Evolutionary conservation across 768 basidiomycete species (phyloP).

Genomic region (Hydnum rufescens): DNA sequence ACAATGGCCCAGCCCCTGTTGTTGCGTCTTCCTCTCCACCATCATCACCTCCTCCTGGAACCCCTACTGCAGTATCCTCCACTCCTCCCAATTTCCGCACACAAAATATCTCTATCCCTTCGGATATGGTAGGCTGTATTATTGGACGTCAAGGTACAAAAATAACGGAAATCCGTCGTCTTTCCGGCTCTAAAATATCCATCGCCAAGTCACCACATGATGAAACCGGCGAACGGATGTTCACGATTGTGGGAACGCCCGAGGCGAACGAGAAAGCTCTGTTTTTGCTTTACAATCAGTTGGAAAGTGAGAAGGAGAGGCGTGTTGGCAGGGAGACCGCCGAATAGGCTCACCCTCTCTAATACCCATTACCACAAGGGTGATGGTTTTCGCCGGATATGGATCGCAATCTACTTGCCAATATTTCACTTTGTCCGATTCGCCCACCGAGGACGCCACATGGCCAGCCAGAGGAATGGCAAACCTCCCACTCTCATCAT

Average conservation of each 20-base stretch:
- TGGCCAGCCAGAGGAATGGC: too few species aligned
- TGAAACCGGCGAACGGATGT: constrained; percentile 98
- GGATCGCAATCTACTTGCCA: too few species aligned
- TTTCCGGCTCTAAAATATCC: constrained; percentile 93
- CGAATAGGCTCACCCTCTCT: too few species aligned
- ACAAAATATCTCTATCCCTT: constrained; percentile 97
- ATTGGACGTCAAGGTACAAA: constrained; percentile 94
- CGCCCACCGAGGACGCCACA: too few species aligned
- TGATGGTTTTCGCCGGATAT: too few species aligned
- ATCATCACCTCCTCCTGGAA: constrained; percentile 17
- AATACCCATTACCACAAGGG: too few species aligned
- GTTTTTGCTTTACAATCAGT: constrained; percentile 82
- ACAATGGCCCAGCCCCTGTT: not conserved
- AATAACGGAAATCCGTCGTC: constrained; percentile 96
- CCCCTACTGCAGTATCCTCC: constrained; percentile 5
- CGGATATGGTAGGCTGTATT: constrained; percentile 94
- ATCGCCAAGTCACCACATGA: constrained; percentile 99
- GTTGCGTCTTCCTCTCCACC: not conserved
- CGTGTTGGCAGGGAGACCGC: constrained; percentile 53
- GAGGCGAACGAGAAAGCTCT: constrained; percentile 96
- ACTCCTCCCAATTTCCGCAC: constrained; percentile 60
- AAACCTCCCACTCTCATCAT: too few species aligned
- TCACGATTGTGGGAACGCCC: constrained; percentile 91
- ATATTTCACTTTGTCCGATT: too few species aligned
- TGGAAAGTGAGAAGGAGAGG: constrained; percentile 92